These are phyloP conservation scores for Stemphylium beticola DNA, from an alignment of 2,329 filamentous ascomycete species.

Conservation along the genomic window DNA sequence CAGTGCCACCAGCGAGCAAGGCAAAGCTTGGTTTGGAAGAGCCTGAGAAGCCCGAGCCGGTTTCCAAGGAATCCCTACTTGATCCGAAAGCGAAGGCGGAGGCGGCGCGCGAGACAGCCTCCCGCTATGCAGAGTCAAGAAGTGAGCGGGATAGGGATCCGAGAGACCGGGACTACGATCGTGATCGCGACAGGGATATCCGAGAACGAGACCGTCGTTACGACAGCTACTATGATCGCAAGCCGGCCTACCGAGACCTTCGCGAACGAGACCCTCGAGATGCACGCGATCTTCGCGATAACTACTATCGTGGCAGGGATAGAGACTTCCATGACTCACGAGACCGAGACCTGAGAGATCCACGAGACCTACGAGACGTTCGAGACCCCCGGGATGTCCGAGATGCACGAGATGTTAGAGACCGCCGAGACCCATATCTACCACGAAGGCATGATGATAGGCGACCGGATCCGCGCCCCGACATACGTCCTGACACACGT, in stretches of 20 bases:
- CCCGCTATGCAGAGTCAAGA: constrained; percentile 32
- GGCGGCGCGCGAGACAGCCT: constrained; percentile 34
- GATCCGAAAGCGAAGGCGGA: constrained; percentile 49
- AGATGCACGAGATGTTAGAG: constrained; percentile 32
- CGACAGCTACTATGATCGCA: constrained; percentile 34
- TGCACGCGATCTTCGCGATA: constrained; percentile 21
- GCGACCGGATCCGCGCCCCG: constrained; percentile 28
- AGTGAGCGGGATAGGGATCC: constrained; percentile 33
- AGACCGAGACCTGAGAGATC: constrained; percentile 35
- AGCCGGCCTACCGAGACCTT: constrained; percentile 36
- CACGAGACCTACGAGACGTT: constrained; percentile 6
- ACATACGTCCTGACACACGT: constrained; percentile 33
- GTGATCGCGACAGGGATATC: constrained; percentile 47
- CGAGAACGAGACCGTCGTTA: constrained; percentile 51
- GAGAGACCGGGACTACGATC: constrained; percentile 29
- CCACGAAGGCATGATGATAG: constrained; percentile 36
- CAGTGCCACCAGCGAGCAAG: constrained; percentile 60
- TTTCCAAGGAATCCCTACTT: constrained; percentile 49
- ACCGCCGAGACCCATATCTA: constrained; percentile 39
- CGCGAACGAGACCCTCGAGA: constrained; percentile 34
- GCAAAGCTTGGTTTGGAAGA: constrained; percentile 57
- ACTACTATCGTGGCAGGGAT: constrained; percentile 26
- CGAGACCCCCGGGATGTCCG: constrained; percentile 26
- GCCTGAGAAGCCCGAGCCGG: constrained; percentile 41
- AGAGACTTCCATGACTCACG: constrained; percentile 23